Base-by-base conservation (phyloP, 1,284 basidiomycete genomes). In the Abortiporus biennis region DNA sequence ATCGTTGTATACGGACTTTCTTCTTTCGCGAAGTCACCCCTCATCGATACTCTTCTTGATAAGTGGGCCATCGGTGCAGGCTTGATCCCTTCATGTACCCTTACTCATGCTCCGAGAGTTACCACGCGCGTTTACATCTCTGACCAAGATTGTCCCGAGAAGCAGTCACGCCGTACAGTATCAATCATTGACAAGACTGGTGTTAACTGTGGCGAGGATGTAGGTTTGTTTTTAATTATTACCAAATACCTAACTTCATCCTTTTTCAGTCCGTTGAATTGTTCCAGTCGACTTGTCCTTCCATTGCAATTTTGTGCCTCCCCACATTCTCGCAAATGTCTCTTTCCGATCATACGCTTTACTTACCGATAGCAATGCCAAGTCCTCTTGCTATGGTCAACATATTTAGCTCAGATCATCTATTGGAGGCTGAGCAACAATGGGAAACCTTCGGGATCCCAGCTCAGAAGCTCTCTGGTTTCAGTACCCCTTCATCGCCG, bases 221-320 rank as follows among this genome's bases (percentile, higher is more conserved):
- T 81, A 74, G 58, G 75, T 76, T 54, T 47, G 50, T 44, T 41
- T 53, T 52, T 54, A 52, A 53, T 54, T 52, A 6, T 16, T 17
- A 27, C 52, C 47, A 48, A 50, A 56, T 57, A 58, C 57, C 64
- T 67, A 53, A 73, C 64, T 66, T 66, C 66, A 75, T 52, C 63
- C 59, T 48, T 47, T 55, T 54, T 42, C 60, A 76, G 75, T 64
- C 66, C 59, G 62, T 56, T 52, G 53, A 64, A 53, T 59, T 64
- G 52, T 56, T 57, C 45, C 35, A 44, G 37, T 43, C 63, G 46
- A 62, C 63, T 36, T 59, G 67, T 49, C 78, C 72, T 39, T 81
- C 81, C 30, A 63, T 86, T 49, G 84, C 78, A 23, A 64, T 86
- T 47, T 62, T 85, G 38, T 82, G 76, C 59, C 59, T 84, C 35